A percentile compares a stretch with the other conserved stretches of the same genome.
Evolutionary conservation across 2,329 filamentous ascomycete genomes (phyloP).

Genomic region (Sphaerulina musiva): DNA sequence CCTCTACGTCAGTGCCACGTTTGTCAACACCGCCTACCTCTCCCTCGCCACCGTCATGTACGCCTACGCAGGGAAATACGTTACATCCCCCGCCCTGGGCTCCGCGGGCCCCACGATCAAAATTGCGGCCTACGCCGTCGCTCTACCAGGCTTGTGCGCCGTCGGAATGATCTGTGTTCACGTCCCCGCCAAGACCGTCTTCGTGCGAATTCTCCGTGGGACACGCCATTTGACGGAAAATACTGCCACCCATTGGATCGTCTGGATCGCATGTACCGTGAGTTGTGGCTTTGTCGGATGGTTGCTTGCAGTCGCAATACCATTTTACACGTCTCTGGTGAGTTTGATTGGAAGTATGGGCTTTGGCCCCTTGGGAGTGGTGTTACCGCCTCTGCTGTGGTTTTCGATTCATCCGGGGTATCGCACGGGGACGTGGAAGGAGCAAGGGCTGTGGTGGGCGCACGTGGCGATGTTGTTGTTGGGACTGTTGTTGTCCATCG

Average conservation of each 20-base stretch:
- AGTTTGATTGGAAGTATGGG: slow-evolving; percentile 16
- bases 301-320: not conserved
- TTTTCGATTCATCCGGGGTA: slow-evolving; percentile 6
- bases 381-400: slow-evolving; percentile 14
- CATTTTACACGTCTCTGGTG: slow-evolving; percentile 8
- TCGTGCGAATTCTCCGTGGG: not conserved
- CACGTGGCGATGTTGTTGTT: slow-evolving; percentile 26
- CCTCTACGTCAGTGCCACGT: not conserved
- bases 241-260: not conserved
- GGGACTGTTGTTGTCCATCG: slow-evolving; percentile 42
- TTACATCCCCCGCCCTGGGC: slow-evolving; percentile 43
- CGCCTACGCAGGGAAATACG: slow-evolving; percentile 41
- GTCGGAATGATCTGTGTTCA: slow-evolving; percentile 17
- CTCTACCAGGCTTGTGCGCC: slow-evolving; percentile 16
- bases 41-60: slow-evolving; percentile 39
- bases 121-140: slow-evolving; percentile 40
- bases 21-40: not conserved
- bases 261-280: not conserved
- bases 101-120: slow-evolving; percentile 40
- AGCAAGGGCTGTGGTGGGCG: slow-evolving; percentile 3
- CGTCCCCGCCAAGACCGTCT: not conserved
- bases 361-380: slow-evolving; percentile 8
- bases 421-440: not conserved
- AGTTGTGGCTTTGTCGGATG: not conserved
- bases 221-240: not conserved